Conservation (phyloP, 257 asterid genomes). For the Orobanche coerulescens region DNA sequence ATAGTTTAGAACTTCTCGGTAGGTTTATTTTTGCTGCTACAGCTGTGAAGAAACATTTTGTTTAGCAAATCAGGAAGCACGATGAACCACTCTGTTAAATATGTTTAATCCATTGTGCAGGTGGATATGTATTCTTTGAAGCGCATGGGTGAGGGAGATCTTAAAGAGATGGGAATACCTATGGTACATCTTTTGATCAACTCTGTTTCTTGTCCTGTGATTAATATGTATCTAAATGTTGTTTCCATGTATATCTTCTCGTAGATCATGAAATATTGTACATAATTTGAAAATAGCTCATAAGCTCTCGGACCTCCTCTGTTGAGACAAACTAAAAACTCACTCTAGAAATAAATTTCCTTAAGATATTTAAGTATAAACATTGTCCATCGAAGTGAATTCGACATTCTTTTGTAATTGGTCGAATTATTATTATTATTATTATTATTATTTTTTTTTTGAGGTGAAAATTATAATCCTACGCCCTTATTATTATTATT, state of each 20-base stretch:
- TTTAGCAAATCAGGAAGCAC: background rate
- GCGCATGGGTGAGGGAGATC: conserved; percentile 86
- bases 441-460: no score
- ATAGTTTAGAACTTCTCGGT: background rate
- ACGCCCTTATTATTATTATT: no score
- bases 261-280: background rate
- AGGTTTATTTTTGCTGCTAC: background rate
- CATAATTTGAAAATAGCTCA: background rate
- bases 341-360: background rate
- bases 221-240: background rate
- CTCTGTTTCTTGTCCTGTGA: background rate
- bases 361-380: background rate
- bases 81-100: background rate
- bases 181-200: conserved; percentile 42
- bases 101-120: conserved; percentile 39
- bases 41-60: conserved; percentile 5
- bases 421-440: no score
- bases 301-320: conserved; percentile 6
- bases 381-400: background rate
- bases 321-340: background rate
- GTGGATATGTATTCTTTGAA: conserved; percentile 87
- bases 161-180: conserved; percentile 87
- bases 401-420: no score
- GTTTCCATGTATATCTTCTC: background rate
- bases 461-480: no score